Evolutionary conservation across 1,284 basidiomycete genomes (phyloP), one percentile per base, ranked within the genome.

Genomic region (Ustilago tritici): DNA sequence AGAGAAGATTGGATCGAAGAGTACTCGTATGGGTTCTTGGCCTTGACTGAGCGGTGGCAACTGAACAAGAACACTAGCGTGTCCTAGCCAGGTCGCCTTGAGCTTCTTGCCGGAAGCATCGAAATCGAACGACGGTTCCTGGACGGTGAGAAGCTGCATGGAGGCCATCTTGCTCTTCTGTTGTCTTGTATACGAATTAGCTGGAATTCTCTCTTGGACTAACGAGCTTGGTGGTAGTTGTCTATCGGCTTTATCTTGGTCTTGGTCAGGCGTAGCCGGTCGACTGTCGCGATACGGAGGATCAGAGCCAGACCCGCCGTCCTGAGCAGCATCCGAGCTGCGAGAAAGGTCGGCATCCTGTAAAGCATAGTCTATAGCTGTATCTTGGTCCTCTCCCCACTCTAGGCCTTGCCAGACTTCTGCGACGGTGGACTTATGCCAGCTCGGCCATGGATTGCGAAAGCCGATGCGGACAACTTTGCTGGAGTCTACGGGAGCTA

Each of bases 1-100:
- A 1, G 82, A 85, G 35, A 85, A 85, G 68, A 85, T 84, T 9
- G 84, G 84, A 59, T 85, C 84, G 54, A 84, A 85, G 4, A 85
- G 74, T 2, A 81, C 52, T 2, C 71, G 67, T 6, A 84, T 46
- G 0, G 82, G 78, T 35, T 57, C 43, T 3, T 58, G 49, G 2
- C 47, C 28, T 0, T 46, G n/a, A 34, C 15, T 53, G 28, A 76
- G 61, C 0, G 77, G 46, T 7, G 83, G 69, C 0, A 85, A 66
- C 59, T 85, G 77, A 1, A 85, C 56, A 4, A 84, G 74, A 2
- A 80, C 82, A 38, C 82, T 72, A 1, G 84, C 84, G 56, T 85
- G 84, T 0, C 84, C 84, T 0, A 85, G 67, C 84, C 84, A 85
- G 35, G 83, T 85, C 3, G 77, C 69, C 40, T 75, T 74, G 43